These are phyloP conservation scores for Kurtzmaniella cleridarum DNA, from an alignment of 805 yeast genomes.

Conservation along the genomic window DNA sequence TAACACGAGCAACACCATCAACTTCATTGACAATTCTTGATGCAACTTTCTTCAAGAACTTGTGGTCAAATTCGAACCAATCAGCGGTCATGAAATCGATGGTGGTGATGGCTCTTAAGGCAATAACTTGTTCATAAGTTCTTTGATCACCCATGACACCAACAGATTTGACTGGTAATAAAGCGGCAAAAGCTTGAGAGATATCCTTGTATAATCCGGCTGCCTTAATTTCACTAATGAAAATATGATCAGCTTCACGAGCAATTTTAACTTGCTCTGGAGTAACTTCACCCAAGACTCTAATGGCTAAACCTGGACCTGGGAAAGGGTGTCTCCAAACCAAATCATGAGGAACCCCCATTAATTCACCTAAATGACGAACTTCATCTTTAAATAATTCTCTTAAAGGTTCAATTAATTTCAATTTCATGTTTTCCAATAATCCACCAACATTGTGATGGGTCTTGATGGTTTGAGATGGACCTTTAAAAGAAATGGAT, in stretches of 20 bases:
- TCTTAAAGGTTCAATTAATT: conserved; percentile 96
- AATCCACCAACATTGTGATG: conserved; percentile 99
- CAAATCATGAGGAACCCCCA: conserved; percentile 93
- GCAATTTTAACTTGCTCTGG: conserved; percentile 92
- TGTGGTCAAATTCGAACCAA: conserved; percentile 92
- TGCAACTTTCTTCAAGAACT: conserved; percentile 87
- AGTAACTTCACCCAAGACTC: conserved; percentile 96
- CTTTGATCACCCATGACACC: conserved; percentile 99
- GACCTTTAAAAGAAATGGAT: conserved; percentile 98
- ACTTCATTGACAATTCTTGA: conserved; percentile 98
- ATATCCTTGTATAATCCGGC: conserved; percentile 91
- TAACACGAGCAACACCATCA: conserved; percentile 97
- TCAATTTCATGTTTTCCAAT: conserved; percentile 95
- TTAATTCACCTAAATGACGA: conserved; percentile 87
- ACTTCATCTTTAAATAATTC: conserved; percentile 99
- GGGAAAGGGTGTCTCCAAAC: conserved; percentile 99
- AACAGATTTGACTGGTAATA: conserved; percentile 95
- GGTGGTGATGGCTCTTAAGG: conserved; percentile 96
- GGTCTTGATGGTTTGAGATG: conserved; percentile 98
- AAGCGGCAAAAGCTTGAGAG: conserved; percentile 96
- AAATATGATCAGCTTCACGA: conserved; percentile 93
- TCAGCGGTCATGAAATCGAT: conserved; percentile 99
- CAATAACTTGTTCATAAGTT: conserved; percentile 98
- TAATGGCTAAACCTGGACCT: conserved; percentile 99
- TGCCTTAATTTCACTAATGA: conserved; percentile 89